A percentile compares a stretch with the other conserved stretches of the same genome.
Conservation (phyloP, 2,329 filamentous ascomycete genomes). For the Aaosphaeria arxii region DNA sequence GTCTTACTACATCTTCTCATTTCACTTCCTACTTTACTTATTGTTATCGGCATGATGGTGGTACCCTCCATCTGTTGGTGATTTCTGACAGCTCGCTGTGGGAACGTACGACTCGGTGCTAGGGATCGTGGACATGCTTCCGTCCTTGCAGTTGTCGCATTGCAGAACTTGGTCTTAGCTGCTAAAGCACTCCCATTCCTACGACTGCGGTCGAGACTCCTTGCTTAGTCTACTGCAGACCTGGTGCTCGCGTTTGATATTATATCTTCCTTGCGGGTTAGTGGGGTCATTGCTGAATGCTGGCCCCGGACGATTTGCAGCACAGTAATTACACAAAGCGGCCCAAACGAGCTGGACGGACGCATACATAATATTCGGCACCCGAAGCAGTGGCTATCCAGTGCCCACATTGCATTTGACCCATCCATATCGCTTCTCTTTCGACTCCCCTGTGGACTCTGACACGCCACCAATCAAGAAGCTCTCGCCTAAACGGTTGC, state of each 20-base stretch:
- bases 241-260: slow-evolving; percentile 4
- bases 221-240: slow-evolving; percentile 5
- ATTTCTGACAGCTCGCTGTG: slow-evolving; percentile 8
- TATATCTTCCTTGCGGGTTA: slow-evolving; percentile 8
- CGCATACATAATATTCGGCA: background rate
- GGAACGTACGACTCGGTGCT: slow-evolving; percentile 8
- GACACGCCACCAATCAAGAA: background rate
- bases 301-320: slow-evolving; percentile 13
- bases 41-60: slow-evolving; percentile 4
- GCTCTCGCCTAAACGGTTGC: background rate
- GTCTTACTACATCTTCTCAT: background rate
- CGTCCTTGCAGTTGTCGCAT: slow-evolving; percentile 8
- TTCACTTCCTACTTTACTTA: background rate
- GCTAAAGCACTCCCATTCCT: background rate
- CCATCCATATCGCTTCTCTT: no score
- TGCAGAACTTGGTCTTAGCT: slow-evolving; percentile 4
- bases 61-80: slow-evolving; percentile 6
- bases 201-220: slow-evolving; percentile 2
- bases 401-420: background rate
- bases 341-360: background rate
- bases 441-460: background rate
- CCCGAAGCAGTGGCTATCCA: background rate
- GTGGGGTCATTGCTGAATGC: slow-evolving; percentile 2
- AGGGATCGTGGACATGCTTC: slow-evolving; percentile 8
- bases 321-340: slow-evolving; percentile 15